Conservation (phyloP, 495 filamentous ascomycete species). For the Xylaria venustula region DNA sequence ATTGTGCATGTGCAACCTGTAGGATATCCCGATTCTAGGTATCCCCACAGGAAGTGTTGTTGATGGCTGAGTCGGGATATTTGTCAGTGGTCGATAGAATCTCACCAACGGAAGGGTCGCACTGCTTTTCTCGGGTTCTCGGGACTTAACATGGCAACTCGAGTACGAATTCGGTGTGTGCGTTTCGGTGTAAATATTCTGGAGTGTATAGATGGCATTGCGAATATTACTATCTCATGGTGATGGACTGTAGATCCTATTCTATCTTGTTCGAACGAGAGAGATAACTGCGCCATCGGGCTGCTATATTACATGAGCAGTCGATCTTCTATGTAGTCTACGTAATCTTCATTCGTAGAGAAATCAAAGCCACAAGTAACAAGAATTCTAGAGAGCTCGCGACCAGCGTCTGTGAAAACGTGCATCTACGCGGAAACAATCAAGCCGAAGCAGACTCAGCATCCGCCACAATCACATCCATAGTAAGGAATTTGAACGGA, state of each 20-base stretch:
- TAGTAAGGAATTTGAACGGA: conserved; percentile 33
- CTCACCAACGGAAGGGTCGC: no score
- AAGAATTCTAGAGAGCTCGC: not conserved
- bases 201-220: not conserved
- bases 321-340: not conserved
- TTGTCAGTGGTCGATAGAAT: not conserved
- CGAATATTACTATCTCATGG: not conserved
- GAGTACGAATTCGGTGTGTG: no score
- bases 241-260: not conserved
- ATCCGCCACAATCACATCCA: conserved; percentile 39
- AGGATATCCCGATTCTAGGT: not conserved
- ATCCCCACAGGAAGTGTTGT: not conserved
- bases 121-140: no score
- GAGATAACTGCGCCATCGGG: not conserved
- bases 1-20: not conserved
- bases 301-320: not conserved
- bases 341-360: not conserved
- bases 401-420: not conserved
- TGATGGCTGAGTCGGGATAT: not conserved
- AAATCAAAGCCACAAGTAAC: not conserved
- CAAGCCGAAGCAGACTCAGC: conserved; percentile 29
- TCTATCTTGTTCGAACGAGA: not conserved
- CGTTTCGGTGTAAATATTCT: no score
- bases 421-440: conserved; percentile 1
- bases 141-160: no score